Evolutionary conservation across 495 filamentous ascomycete species (phyloP), one percentile per base, ranked within the genome.

Genomic region (Haplographium delicatum): DNA sequence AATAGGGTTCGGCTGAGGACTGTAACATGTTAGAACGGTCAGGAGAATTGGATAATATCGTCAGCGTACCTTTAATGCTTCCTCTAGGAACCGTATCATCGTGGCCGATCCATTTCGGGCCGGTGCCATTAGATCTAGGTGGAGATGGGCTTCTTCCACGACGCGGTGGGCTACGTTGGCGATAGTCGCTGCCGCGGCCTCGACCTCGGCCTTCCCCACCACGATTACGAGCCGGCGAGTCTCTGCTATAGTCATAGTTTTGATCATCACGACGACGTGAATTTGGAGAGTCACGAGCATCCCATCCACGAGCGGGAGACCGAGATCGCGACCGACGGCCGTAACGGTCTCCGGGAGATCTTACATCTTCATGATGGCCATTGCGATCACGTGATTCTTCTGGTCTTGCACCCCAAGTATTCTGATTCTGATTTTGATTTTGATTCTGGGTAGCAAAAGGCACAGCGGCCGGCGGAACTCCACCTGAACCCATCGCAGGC

Each of bases 1-100:
- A 98, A 98, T 2, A 98, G 78, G 19, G 93, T 98, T 47, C 93
- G 81, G 64, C 94, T 97, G 35, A 95, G 73, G 0, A 98, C 93
- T 83, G 39, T 40, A 54, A 30, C 9, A 7, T 31, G 44, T 62
- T 54, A 62, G 56, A 61, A 40, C 51, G 25, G 11, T 44, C 48
- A 27, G 16, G 4, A 23, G 1, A 11, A 31, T 34, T 15, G 16
- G 30, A 16, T n/a, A n/a, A 28, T 26, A 27, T 19, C 10, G 18
- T 35, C 2, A 9, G 66, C 67, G 53, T 76, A 85, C 82, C 82
- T 73, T 91, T 95, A 66, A 98, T 95, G 57, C 76, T 79, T 43
- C 82, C 82, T 56, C 74, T 74, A 5, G 82, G 81, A 50, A 98
- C 72, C 2, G 68, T 78, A 35, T 77, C 72, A 64, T 97, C 93